Evolutionary conservation across 495 filamentous ascomycete genomes (phyloP).

Genomic region (Poronia punctata): DNA sequence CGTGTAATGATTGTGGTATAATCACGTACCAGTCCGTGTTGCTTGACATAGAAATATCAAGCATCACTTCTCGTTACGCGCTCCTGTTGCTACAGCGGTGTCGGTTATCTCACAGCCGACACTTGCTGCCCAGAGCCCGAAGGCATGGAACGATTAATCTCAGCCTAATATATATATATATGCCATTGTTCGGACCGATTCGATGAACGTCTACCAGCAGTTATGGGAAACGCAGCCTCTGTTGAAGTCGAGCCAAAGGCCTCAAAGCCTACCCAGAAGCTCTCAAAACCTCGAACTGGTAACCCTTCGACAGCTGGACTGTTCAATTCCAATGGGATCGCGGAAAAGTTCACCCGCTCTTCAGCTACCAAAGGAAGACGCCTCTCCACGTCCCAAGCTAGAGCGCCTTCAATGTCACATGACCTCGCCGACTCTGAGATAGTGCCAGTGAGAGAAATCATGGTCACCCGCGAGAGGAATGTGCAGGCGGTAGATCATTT

Average conservation of each 20-base stretch:
- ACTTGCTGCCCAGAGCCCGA: constrained; percentile 7
- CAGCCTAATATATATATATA: constrained; percentile 33
- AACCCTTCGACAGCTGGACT: constrained; percentile 40
- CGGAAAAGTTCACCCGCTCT: constrained; percentile 18
- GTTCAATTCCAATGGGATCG: constrained; percentile 30
- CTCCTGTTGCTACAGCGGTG: constrained; percentile 10
- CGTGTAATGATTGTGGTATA: too few species aligned
- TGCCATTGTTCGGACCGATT: constrained; percentile 18
- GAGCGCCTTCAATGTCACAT: constrained; percentile 17
- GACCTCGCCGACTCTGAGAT: constrained; percentile 3
- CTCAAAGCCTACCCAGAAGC: constrained; percentile 32
- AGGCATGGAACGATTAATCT: constrained; percentile 38
- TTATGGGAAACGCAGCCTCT: constrained; percentile 43
- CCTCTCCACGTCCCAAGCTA: constrained; percentile 20
- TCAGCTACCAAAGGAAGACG: constrained; percentile 16
- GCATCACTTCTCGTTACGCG: too few species aligned
- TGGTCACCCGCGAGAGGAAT: too few species aligned
- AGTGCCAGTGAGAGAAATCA: not conserved
- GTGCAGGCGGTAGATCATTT: too few species aligned
- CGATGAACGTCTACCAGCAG: constrained; percentile 13
- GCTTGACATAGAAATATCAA: too few species aligned
- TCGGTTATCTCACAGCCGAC: constrained; percentile 12
- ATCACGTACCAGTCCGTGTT: too few species aligned
- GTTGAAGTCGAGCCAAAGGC: constrained; percentile 31
- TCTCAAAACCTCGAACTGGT: constrained; percentile 42